phyloP scores from a whole-genome alignment of 164 flowering plant species.

The Chloranthus sessilifolius region DNA sequence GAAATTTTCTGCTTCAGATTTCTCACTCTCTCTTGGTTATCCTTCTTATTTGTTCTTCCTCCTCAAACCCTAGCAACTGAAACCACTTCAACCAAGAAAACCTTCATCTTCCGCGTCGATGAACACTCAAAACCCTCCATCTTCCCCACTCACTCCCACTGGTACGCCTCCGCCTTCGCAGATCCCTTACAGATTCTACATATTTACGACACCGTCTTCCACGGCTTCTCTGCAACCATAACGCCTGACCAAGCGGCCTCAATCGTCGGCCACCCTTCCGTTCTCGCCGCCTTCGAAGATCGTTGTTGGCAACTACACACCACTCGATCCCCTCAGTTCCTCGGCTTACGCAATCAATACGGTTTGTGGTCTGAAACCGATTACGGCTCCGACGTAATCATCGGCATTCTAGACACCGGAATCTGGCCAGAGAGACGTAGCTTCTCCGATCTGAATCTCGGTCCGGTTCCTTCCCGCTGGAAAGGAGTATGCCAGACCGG shows the following conservation, averaged over 20 bases:
- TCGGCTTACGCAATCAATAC: constrained; percentile 68
- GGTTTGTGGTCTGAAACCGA: constrained; percentile 97
- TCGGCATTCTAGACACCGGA: constrained; percentile 92
- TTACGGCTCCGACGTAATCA: constrained; percentile 82
- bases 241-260: constrained; percentile 38
- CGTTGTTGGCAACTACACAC: constrained; percentile 78
- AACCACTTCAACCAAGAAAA: constrained; percentile 21
- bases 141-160: constrained; percentile 76
- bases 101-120: constrained; percentile 72
- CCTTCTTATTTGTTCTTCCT: constrained; percentile 5
- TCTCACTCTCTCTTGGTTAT: no score
- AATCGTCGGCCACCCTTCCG: constrained; percentile 43
- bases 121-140: constrained; percentile 62
- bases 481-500: constrained; percentile 72
- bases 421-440: constrained; percentile 92
- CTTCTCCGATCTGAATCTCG: constrained; percentile 71
- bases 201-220: constrained; percentile 75
- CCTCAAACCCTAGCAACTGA: constrained; percentile 7
- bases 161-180: constrained; percentile 78
- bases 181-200: constrained; percentile 54
- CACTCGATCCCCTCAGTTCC: constrained; percentile 96
- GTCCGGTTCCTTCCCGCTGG: constrained; percentile 75
- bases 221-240: constrained; percentile 82
- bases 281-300: constrained; percentile 72
- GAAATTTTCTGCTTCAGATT: no score